Conservation (phyloP, 192 early-diverging fungal species). For the Haplosporangium gracile region DNA sequence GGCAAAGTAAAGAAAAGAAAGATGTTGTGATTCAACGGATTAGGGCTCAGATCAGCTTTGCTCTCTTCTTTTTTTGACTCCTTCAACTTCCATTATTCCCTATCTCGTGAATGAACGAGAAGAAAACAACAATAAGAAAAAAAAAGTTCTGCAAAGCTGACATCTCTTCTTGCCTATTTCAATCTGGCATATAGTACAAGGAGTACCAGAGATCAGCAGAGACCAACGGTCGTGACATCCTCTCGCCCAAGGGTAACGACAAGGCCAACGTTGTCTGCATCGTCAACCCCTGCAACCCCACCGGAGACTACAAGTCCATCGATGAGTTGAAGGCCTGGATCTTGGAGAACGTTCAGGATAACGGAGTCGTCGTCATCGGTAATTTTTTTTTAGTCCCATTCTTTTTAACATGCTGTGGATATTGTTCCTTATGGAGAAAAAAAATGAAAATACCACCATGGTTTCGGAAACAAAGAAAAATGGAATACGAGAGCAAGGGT, state of each 20-base stretch:
- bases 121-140: neutral
- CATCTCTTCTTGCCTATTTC: neutral
- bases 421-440: neutral
- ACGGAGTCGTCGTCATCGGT: conserved; percentile 87
- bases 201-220: conserved; percentile 91
- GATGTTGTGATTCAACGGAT: conserved; percentile 2
- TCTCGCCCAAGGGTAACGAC: conserved; percentile 65
- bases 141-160: neutral
- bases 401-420: neutral
- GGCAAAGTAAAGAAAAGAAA: neutral
- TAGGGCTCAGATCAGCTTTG: conserved; percentile 2
- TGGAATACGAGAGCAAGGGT: too few relatives aligned
- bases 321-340: conserved; percentile 84
- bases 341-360: conserved; percentile 77
- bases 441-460: too few relatives aligned
- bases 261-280: conserved; percentile 83
- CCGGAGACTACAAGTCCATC: conserved; percentile 86
- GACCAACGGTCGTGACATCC: conserved; percentile 78
- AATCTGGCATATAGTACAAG: conserved; percentile 74
- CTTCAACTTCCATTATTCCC: neutral
- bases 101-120: neutral
- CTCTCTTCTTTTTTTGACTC: neutral
- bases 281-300: conserved; percentile 95
- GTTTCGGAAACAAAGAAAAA: too few relatives aligned
- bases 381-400: neutral